These are phyloP conservation scores for Boletus rex-veris DNA, from an alignment of 768 basidiomycete genomes.

Conservation along the genomic window DNA sequence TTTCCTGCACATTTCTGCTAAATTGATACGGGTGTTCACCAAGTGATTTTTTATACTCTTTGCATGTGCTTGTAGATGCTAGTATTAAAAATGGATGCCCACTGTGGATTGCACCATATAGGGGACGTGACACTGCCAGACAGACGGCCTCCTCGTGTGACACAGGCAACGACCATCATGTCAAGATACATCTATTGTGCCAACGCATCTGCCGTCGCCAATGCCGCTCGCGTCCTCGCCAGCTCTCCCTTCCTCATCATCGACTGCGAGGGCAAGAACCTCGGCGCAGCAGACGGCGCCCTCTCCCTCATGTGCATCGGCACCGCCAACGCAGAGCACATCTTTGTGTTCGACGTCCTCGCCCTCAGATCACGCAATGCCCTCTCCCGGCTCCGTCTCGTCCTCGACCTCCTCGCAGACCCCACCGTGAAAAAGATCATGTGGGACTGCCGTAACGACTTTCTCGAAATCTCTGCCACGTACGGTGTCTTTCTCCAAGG, in stretches of 20 bases:
- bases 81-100: not conserved
- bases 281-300: slow-evolving; percentile 30
- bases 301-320: slow-evolving; percentile 38
- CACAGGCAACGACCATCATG: slow-evolving; percentile 9
- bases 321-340: slow-evolving; percentile 27
- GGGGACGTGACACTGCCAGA: not conserved
- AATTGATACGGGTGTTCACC: slow-evolving; percentile 86
- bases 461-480: slow-evolving; percentile 30
- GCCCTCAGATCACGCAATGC: slow-evolving; percentile 17
- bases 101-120: not conserved
- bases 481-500: slow-evolving; percentile 30
- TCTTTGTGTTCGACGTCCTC: slow-evolving; percentile 39
- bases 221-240: slow-evolving; percentile 21
- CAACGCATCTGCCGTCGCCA: slow-evolving; percentile 4
- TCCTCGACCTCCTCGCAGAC: slow-evolving; percentile 30
- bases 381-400: slow-evolving; percentile 18
- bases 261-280: slow-evolving; percentile 40
- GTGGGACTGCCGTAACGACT: slow-evolving; percentile 44
- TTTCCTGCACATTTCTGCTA: slow-evolving; percentile 97
- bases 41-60: slow-evolving; percentile 45
- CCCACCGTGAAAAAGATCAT: slow-evolving; percentile 35
- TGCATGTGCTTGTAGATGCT: not conserved
- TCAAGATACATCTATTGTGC: slow-evolving; percentile 21
- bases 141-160: slow-evolving; percentile 8
- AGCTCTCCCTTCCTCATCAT: slow-evolving; percentile 29